Conservation (phyloP, 371 early-diverging fungal genomes). For the Mortierella sp. region DNA sequence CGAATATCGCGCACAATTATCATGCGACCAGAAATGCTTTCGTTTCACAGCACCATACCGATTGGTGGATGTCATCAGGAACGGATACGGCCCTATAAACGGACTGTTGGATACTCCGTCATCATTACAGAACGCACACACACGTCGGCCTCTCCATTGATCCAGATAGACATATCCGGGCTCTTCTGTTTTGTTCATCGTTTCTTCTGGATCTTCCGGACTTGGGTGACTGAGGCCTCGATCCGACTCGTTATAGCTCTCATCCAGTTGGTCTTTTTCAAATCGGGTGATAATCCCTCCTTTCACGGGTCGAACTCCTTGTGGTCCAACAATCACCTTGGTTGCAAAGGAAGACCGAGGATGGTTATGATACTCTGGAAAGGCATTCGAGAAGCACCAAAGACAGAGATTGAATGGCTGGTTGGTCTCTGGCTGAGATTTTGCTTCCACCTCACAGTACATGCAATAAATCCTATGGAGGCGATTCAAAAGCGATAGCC, state of each 20-base stretch:
- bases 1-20: slow-evolving; percentile 85
- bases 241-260: slow-evolving; percentile 30
- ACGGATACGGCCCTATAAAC: slow-evolving; percentile 74
- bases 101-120: slow-evolving; percentile 64
- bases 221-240: neutral
- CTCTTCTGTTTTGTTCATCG: slow-evolving; percentile 32
- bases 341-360: slow-evolving; percentile 82
- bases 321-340: slow-evolving; percentile 68
- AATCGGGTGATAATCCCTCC: slow-evolving; percentile 71
- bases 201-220: slow-evolving; percentile 24
- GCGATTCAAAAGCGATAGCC: too few species aligned
- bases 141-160: slow-evolving; percentile 65
- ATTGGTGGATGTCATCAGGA: slow-evolving; percentile 45
- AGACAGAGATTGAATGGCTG: slow-evolving; percentile 40
- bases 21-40: slow-evolving; percentile 86
- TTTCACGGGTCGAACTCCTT: slow-evolving; percentile 58
- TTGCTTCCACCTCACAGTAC: slow-evolving; percentile 80
- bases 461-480: slow-evolving; percentile 85
- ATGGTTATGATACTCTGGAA: slow-evolving; percentile 82
- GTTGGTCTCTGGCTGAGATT: slow-evolving; percentile 25
- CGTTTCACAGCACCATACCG: slow-evolving; percentile 62
- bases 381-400: slow-evolving; percentile 79
- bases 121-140: slow-evolving; percentile 82
- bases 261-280: slow-evolving; percentile 70
- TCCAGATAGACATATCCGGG: slow-evolving; percentile 59